Percentiles rank a stretch among this genome's conserved stretches.
These are phyloP conservation scores for Epichloe hybrida DNA, from an alignment of 2,329 filamentous ascomycete genomes.

Conservation along the genomic window DNA sequence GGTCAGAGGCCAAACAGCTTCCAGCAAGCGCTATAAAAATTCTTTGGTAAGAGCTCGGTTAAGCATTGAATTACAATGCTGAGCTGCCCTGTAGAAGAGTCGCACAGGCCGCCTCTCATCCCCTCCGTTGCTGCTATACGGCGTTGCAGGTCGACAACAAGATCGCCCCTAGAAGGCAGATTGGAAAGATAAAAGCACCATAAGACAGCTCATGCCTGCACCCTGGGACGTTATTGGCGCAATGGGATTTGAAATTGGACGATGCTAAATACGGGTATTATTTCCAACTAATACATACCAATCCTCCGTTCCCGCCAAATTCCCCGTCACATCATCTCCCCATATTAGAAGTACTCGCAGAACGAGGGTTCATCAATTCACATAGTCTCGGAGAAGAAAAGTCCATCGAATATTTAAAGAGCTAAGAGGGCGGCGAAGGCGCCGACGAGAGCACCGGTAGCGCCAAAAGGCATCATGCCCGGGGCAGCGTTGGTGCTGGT, in stretches of 20 bases:
- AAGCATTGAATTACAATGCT: no score
- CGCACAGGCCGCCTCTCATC: no score
- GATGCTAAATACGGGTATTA: background rate
- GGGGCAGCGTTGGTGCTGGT: background rate
- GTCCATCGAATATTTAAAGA: conserved; percentile 24
- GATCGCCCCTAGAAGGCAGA: no score
- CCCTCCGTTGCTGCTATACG: no score
- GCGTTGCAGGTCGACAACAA: no score
- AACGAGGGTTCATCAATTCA: background rate
- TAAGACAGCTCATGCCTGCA: background rate
- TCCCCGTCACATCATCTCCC: background rate
- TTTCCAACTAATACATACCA: background rate
- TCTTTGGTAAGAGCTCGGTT: no score
- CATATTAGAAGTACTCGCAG: background rate
- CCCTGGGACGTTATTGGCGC: background rate
- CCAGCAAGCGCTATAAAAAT: no score
- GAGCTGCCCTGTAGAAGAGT: no score
- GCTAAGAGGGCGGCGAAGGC: conserved; percentile 36
- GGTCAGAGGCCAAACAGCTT: no score
- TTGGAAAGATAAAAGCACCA: no score
- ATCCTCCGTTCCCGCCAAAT: background rate
- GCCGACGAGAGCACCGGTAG: conserved; percentile 32
- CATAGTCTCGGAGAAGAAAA: background rate
- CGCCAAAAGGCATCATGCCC: conserved; percentile 9
- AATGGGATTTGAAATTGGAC: background rate